Base-by-base conservation (phyloP, 345 rosid genomes). In the Eucalyptus shirleyi region DNA sequence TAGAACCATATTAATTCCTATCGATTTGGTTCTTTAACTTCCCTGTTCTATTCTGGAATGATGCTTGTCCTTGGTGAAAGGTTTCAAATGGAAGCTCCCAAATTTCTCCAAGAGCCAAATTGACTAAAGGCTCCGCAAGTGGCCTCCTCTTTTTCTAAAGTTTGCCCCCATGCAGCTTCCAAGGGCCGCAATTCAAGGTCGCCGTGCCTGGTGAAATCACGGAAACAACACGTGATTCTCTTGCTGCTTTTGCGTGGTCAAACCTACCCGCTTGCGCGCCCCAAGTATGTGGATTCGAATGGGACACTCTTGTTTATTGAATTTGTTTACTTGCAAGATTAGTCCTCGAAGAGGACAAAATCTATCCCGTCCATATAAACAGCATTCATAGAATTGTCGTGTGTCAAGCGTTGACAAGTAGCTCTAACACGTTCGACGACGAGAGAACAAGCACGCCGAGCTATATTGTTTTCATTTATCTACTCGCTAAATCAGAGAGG, bases 1-100 rank as follows among this genome's bases (percentile, higher is more conserved):
- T 56, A 12, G 1, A 56, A 24, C 13, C 30, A 10, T 0, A 24
- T 56, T 24, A 1, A 24, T 1, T 23, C 62, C 30, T 1, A 56
- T 4, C 3, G 2, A 56, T 56, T 4, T 26, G 30, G 3, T 4
- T 56, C 6, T 23, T 9, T 4, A 56, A 5, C 30, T 24, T 56
- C 3, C 2, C 3, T 2, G 6, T 56, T 10, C 30, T 56, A 24
- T 3, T 13, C 13, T 23, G 13, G 10, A 56, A 56, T 56, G 30
- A 56, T 56, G 6, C 62, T 56, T 26, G 30, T 56, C 62, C 30
- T 11, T 2, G 30, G 62, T 1, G 62, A 62, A 30, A 30, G 69
- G 69, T 0, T 60, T 3, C 69, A 8, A 13, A 62, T 62, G 69
- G 80, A 8, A 67, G 40, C 40, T 16, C 40, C 80, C 37, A 67